Evolutionary conservation across 2,329 filamentous ascomycete genomes (phyloP), one percentile per base, ranked within the genome.

Genomic region (Phyllachora maydis): DNA sequence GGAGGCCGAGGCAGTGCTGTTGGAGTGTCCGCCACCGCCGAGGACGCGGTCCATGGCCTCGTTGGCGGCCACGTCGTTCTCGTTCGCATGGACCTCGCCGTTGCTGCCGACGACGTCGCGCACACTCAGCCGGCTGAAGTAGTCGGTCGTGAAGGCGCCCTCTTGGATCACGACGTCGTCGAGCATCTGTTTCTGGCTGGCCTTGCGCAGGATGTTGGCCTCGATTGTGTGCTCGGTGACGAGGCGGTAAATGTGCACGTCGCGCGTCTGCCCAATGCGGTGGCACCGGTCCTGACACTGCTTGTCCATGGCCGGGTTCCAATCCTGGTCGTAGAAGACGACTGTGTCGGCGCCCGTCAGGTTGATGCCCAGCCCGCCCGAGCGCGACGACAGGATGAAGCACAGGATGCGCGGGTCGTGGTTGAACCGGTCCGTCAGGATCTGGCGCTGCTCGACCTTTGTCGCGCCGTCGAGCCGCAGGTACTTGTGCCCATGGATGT

Each of bases 231-330:
- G 74, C 39, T 93, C 74, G 8, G 81, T 88, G 6, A 91, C 71
- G 11, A 95, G 70, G 2, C 85, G 81, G 51, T 95, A 98, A 28
- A 98, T 95, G 45, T 95, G 85, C 16, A 98, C 88, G 43, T 98
- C 88, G 15, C 88, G 73, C 1, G 88, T 95, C 47, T 98, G 88
- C 2, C 88, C 88, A 35, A 98, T 98, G 34, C 88, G 79, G 50
- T 98, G 88, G 38, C 81, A 90, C 38, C 88, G 69, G 45, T 98
- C 90, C 50, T 98, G 90, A 39, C 88, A 98, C 47, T 98, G 88
- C 47, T 92, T 92, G 54, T 98, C 88, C 88, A 98, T 98, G 24
- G 90, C 88, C 0, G 88, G 88, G 39, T 98, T 98, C 90, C 90
- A 98, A 44, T 98, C 88, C 29, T 95, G 71, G 40, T 98, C 88